Evolutionary conservation across 768 basidiomycete genomes (phyloP).

Genomic region (Lactarius vividus): DNA sequence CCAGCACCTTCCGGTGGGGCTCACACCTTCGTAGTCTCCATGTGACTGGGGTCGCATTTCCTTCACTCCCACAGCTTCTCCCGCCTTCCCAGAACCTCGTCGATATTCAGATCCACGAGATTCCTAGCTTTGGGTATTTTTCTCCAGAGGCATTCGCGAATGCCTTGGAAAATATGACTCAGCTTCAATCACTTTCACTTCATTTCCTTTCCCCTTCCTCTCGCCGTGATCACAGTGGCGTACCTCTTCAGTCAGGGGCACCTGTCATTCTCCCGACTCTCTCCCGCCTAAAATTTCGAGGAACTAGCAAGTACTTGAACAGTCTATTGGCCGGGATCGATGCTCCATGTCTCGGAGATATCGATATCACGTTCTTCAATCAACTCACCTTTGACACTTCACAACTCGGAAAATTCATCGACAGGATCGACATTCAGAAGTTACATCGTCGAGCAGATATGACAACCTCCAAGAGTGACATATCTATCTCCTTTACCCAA

Average conservation of each 20-base stretch:
- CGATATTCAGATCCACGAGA: background rate
- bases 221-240: background rate
- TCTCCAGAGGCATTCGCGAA: background rate
- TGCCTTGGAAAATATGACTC: background rate
- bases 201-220: background rate
- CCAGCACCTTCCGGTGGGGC: background rate
- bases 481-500: background rate
- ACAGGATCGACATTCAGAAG: background rate
- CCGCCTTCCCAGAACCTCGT: background rate
- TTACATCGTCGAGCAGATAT: background rate
- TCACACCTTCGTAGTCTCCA: background rate
- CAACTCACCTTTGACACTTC: background rate
- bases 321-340: background rate
- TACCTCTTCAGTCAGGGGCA: background rate
- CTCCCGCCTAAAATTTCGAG: background rate
- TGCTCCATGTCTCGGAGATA: background rate
- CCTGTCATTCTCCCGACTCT: background rate
- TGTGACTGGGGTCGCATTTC: background rate
- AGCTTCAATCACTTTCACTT: background rate
- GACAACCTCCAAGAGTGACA: background rate
- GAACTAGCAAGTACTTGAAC: background rate
- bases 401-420: background rate
- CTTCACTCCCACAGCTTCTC: background rate
- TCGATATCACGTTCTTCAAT: background rate
- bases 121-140: background rate